Conservation (phyloP, 2,329 filamentous ascomycete species). For the Rutstroemia sp. region DNA sequence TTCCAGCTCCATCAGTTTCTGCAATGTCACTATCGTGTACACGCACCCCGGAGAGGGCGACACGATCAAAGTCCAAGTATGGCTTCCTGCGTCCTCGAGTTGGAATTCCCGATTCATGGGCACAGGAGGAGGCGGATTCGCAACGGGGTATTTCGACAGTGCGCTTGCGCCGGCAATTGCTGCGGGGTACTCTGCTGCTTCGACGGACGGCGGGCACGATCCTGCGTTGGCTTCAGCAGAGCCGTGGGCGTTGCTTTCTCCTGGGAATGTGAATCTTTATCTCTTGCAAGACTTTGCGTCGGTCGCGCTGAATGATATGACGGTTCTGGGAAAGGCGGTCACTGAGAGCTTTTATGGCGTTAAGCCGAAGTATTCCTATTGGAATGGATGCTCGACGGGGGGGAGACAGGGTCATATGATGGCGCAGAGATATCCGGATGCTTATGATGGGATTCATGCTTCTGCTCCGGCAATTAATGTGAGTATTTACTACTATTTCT, state of each 20-base stretch:
- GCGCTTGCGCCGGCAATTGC: background rate
- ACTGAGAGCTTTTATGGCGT: conserved; percentile 30
- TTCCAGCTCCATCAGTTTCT: background rate
- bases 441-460: conserved; percentile 36
- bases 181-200: background rate
- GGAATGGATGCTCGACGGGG: conserved; percentile 33
- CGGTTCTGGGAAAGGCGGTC: conserved; percentile 28
- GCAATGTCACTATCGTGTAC: conserved; percentile 14
- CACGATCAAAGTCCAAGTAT: conserved; percentile 19
- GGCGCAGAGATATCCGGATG: conserved; percentile 32
- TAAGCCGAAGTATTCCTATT: conserved; percentile 32
- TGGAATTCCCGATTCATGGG: conserved; percentile 8
- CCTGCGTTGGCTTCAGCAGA: background rate
- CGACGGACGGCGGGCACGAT: conserved; percentile 4
- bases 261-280: conserved; percentile 16
- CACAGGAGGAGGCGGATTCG: background rate
- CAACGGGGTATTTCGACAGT: background rate
- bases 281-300: conserved; percentile 33
- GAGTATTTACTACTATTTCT: no score
- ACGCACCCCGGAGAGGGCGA: conserved; percentile 23
- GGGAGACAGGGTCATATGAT: conserved; percentile 32
- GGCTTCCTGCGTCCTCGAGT: conserved; percentile 15
- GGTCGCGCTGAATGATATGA: conserved; percentile 31
- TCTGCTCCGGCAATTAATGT: conserved; percentile 29
- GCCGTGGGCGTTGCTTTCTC: conserved; percentile 5